A percentile compares a stretch with the other conserved stretches of the same genome.
Conservation (phyloP, 257 asterid species). For the Nicotiana otophora region DNA sequence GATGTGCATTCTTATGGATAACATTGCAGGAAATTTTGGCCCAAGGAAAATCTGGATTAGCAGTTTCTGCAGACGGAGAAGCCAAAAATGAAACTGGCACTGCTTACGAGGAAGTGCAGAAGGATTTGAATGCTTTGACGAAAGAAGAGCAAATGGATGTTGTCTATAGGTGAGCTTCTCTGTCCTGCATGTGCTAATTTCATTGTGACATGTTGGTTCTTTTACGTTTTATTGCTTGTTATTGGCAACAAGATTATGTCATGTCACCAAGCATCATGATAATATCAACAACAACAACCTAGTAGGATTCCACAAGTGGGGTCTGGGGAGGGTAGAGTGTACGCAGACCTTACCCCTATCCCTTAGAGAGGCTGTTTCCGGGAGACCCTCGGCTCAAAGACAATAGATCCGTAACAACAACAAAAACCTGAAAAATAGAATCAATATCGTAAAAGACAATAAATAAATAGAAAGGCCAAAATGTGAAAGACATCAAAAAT, state of each 20-base stretch:
- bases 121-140: conserved; percentile 67
- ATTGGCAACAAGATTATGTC: too few relatives aligned
- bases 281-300: background rate
- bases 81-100: conserved; percentile 38
- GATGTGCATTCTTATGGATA: background rate
- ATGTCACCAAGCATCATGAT: background rate
- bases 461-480: too few relatives aligned
- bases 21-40: conserved; percentile 58
- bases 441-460: too few relatives aligned
- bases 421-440: too few relatives aligned
- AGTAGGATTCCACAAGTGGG: too few relatives aligned
- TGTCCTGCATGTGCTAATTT: background rate
- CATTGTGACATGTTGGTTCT: background rate
- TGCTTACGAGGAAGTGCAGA: conserved; percentile 56
- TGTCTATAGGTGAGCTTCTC: conserved; percentile 56
- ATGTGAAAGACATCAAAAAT: too few relatives aligned
- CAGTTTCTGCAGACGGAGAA: conserved; percentile 36
- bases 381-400: too few relatives aligned
- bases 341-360: too few relatives aligned
- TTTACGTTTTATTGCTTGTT: background rate
- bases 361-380: too few relatives aligned
- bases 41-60: conserved; percentile 35
- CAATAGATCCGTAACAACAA: too few relatives aligned
- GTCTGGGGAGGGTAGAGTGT: too few relatives aligned
- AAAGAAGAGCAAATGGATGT: conserved; percentile 91